These are phyloP conservation scores for Cornus kousa DNA, from an alignment of 148 eudicot species.

Conservation along the genomic window DNA sequence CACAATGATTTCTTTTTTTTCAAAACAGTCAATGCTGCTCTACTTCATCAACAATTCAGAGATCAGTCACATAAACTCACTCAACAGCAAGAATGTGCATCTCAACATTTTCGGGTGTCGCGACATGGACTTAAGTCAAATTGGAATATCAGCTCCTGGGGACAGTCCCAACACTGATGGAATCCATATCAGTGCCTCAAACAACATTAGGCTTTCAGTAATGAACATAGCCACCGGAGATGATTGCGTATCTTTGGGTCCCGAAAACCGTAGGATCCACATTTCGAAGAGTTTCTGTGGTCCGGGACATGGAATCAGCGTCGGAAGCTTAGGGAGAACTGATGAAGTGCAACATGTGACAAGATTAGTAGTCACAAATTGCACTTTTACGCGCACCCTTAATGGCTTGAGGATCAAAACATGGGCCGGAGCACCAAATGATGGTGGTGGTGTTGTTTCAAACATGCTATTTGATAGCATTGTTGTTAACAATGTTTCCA, in stretches of 20 bases:
- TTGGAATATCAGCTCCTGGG: slow-evolving; percentile 28
- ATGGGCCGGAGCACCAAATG: too few species aligned
- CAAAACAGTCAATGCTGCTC: too few species aligned
- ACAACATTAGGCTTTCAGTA: slow-evolving; percentile 8
- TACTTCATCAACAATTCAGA: not conserved
- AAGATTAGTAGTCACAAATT: too few species aligned
- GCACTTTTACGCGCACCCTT: too few species aligned
- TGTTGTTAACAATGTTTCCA: too few species aligned
- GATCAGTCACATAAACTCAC: slow-evolving; percentile 17
- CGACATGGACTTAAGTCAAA: slow-evolving; percentile 13
- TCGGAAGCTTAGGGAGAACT: slow-evolving; percentile 38
- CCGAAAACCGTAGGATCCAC: slow-evolving; percentile 23
- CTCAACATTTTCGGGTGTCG: slow-evolving; percentile 37
- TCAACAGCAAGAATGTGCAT: slow-evolving; percentile 43
- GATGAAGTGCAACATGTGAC: not conserved
- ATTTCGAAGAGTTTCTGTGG: slow-evolving; percentile 33
- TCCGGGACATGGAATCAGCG: slow-evolving; percentile 50
- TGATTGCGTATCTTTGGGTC: slow-evolving; percentile 38
- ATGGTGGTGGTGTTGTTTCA: too few species aligned
- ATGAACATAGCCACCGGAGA: slow-evolving; percentile 34
- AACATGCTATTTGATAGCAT: too few species aligned
- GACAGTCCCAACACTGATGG: slow-evolving; percentile 53
- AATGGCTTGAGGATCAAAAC: too few species aligned
- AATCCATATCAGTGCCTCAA: slow-evolving; percentile 31
- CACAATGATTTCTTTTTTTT: too few species aligned